Percentiles rank a stretch among this genome's conserved stretches.
phyloP scores from a whole-genome alignment of 116 monocot species.

The Trichopus zeylanicus region DNA sequence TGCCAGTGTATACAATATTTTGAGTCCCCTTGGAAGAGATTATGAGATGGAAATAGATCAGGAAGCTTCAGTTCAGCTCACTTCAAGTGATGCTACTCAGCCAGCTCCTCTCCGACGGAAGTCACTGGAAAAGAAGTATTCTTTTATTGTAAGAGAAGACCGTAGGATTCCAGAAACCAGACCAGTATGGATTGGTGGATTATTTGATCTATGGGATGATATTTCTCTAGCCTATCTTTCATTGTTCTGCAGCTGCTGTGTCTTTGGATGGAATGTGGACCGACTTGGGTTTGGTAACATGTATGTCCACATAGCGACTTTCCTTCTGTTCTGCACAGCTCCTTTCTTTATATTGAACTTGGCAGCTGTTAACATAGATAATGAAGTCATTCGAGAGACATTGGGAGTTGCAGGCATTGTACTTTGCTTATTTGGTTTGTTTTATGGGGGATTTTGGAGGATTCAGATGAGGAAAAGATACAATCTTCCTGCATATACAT shows the following conservation, averaged over 20 bases:
- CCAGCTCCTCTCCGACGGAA: neutral
- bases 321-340: slow-evolving; percentile 25
- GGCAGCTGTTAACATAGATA: slow-evolving; percentile 21
- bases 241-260: slow-evolving; percentile 25
- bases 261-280: slow-evolving; percentile 43
- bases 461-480: slow-evolving; percentile 30
- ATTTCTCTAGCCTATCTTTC: slow-evolving; percentile 15
- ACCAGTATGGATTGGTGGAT: slow-evolving; percentile 26
- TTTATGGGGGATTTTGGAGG: slow-evolving; percentile 44
- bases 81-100: neutral
- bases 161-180: slow-evolving; percentile 4
- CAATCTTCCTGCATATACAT: slow-evolving; percentile 13
- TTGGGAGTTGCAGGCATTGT: slow-evolving; percentile 21
- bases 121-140: neutral
- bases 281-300: slow-evolving; percentile 35
- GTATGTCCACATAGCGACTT: slow-evolving; percentile 28
- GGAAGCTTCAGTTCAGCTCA: slow-evolving; percentile 4
- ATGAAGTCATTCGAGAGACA: slow-evolving; percentile 8
- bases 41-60: neutral
- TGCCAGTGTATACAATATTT: slow-evolving; percentile 19
- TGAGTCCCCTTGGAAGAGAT: slow-evolving; percentile 29
- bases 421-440: slow-evolving; percentile 20
- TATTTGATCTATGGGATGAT: slow-evolving; percentile 27
- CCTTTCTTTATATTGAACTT: slow-evolving; percentile 25
- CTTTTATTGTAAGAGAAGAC: neutral